Evolutionary conservation across 805 yeast genomes (phyloP).

Genomic region (Saccharomycopsis synnaedendra): DNA sequence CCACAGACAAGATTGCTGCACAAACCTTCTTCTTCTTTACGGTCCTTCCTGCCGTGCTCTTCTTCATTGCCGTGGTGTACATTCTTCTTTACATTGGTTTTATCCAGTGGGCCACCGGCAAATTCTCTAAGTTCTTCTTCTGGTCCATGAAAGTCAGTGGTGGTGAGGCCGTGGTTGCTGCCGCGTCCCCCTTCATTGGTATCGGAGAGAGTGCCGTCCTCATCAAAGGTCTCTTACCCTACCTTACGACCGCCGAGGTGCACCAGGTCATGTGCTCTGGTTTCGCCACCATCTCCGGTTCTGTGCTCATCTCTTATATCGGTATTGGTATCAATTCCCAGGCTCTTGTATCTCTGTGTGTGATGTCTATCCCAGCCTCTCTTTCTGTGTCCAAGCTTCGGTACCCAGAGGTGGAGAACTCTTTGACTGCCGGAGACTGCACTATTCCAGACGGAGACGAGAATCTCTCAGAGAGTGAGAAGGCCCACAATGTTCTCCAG

Average conservation of each 20-base stretch:
- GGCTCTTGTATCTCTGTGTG: slow-evolving; percentile 54
- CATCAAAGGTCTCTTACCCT: slow-evolving; percentile 48
- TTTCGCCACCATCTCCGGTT: slow-evolving; percentile 54
- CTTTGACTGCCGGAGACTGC: slow-evolving; percentile 37
- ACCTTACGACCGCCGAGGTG: slow-evolving; percentile 46
- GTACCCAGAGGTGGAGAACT: slow-evolving; percentile 45
- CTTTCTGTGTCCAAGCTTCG: slow-evolving; percentile 49
- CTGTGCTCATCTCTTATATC: slow-evolving; percentile 51
- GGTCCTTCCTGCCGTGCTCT: slow-evolving; percentile 50
- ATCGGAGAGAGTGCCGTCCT: slow-evolving; percentile 56
- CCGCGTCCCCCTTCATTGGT: slow-evolving; percentile 58
- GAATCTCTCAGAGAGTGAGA: slow-evolving; percentile 22
- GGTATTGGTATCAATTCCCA: slow-evolving; percentile 53
- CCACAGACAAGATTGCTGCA: slow-evolving; percentile 29
- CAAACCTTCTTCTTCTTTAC: slow-evolving; percentile 41
- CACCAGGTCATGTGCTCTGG: slow-evolving; percentile 56
- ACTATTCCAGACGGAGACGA: slow-evolving; percentile 36
- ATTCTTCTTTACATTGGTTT: slow-evolving; percentile 48
- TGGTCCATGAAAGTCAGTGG: slow-evolving; percentile 51
- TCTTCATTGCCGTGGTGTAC: slow-evolving; percentile 53
- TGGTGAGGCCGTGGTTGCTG: slow-evolving; percentile 55
- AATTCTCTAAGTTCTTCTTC: slow-evolving; percentile 46
- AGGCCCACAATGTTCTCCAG: slow-evolving; percentile 40
- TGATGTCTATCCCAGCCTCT: slow-evolving; percentile 58
- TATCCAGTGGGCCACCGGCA: slow-evolving; percentile 48